Evolutionary conservation across 345 rosid genomes (phyloP).

Genomic region (Cardiospermum halicacabum): DNA sequence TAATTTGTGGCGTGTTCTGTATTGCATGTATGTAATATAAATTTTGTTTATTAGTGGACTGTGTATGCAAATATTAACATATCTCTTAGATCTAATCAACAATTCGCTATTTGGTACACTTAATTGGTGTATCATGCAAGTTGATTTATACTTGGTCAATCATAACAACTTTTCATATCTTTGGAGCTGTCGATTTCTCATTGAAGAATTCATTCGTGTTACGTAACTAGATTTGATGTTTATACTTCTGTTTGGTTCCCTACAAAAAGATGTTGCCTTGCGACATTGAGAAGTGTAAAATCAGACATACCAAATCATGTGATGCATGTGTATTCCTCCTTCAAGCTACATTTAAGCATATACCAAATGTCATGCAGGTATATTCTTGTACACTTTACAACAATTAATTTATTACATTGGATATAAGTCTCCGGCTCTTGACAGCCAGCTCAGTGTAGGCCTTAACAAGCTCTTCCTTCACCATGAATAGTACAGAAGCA

Average conservation of each 20-base stretch:
- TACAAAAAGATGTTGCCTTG: neutral
- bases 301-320: too few species aligned
- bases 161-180: neutral
- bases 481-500: slow-evolving; percentile 71
- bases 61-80: neutral
- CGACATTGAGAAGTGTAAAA: neutral
- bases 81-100: neutral
- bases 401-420: slow-evolving; percentile 17
- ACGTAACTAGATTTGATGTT: neutral
- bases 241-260: neutral
- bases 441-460: slow-evolving; percentile 37
- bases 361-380: neutral
- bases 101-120: neutral
- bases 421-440: slow-evolving; percentile 32
- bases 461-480: slow-evolving; percentile 65
- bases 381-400: neutral
- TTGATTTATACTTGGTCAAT: neutral
- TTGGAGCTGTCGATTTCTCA: neutral
- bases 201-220: neutral
- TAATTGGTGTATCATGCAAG: neutral
- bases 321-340: too few species aligned
- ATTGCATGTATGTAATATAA: neutral
- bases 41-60: neutral
- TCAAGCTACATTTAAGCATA: slow-evolving; percentile 8
- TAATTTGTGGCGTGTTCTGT: neutral